phyloP scores from a whole-genome alignment of 2,329 filamentous ascomycete species.

The Colletotrichum sp. region DNA sequence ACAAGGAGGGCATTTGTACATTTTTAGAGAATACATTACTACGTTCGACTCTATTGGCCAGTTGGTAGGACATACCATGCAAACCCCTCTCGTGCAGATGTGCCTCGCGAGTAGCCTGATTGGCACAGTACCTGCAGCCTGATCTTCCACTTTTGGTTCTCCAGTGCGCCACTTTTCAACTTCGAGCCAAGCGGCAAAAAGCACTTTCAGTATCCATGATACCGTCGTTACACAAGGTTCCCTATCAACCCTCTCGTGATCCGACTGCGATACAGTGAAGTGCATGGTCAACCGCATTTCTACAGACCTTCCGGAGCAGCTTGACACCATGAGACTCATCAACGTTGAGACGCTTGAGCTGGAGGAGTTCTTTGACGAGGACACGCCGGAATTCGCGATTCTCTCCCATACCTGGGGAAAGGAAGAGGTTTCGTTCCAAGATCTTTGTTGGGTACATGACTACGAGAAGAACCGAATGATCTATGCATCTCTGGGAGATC shows the following conservation, averaged over 20 bases:
- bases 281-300: too few species aligned
- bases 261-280: too few species aligned
- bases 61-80: neutral
- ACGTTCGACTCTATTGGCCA: neutral
- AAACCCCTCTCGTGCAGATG: neutral
- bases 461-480: neutral
- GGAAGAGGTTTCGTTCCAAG: constrained; percentile 19
- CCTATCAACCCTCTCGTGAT: too few species aligned
- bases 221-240: too few species aligned
- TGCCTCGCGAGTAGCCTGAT: neutral
- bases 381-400: constrained; percentile 7
- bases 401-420: constrained; percentile 23
- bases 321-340: neutral
- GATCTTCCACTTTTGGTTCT: neutral
- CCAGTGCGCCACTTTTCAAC: too few species aligned
- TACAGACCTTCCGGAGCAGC: neutral
- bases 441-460: constrained; percentile 10
- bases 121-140: neutral
- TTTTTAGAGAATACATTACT: neutral
- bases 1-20: neutral
- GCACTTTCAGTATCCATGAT: too few species aligned
- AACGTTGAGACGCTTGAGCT: neutral
- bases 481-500: neutral
- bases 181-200: too few species aligned
- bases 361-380: neutral